These are phyloP conservation scores for Zygosaccharomyces pseudorouxii DNA, from an alignment of 805 yeast species.

Conservation along the genomic window DNA sequence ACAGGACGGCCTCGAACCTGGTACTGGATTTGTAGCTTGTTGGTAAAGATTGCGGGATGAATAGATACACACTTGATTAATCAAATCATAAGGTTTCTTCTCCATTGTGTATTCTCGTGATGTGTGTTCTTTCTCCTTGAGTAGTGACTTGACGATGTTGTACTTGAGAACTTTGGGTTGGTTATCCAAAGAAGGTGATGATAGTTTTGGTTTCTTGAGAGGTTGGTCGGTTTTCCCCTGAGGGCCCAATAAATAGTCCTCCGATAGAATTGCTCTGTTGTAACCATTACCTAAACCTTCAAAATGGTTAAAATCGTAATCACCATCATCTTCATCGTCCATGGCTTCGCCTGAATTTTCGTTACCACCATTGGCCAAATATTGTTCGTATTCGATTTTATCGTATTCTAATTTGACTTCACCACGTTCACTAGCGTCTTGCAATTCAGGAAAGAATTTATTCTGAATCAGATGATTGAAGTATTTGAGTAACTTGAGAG, in stretches of 20 bases:
- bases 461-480: conserved; percentile 38
- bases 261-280: conserved; percentile 27
- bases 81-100: conserved; percentile 22
- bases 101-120: conserved; percentile 23
- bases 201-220: conserved; percentile 11
- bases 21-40: conserved; percentile 29
- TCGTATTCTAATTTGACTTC: conserved; percentile 31
- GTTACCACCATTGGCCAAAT: conserved; percentile 23
- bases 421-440: conserved; percentile 31
- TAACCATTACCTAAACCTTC: conserved; percentile 35
- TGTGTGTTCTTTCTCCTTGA: conserved; percentile 17
- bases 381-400: conserved; percentile 30
- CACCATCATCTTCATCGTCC: conserved; percentile 23
- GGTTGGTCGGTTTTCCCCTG: conserved; percentile 7
- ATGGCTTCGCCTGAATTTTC: conserved; percentile 13
- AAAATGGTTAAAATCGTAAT: conserved; percentile 29
- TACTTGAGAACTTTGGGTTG: conserved; percentile 26
- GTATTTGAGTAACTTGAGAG: conserved; percentile 52
- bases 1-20: conserved; percentile 30
- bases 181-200: conserved; percentile 15
- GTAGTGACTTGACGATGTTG: conserved; percentile 28
- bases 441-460: conserved; percentile 27
- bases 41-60: conserved; percentile 28
- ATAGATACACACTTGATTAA: conserved; percentile 24
- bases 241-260: conserved; percentile 31